These are phyloP conservation scores for Thraustochytrium striatum DNA, from an alignment of 352 stramenopile species.

Conservation along the genomic window DNA sequence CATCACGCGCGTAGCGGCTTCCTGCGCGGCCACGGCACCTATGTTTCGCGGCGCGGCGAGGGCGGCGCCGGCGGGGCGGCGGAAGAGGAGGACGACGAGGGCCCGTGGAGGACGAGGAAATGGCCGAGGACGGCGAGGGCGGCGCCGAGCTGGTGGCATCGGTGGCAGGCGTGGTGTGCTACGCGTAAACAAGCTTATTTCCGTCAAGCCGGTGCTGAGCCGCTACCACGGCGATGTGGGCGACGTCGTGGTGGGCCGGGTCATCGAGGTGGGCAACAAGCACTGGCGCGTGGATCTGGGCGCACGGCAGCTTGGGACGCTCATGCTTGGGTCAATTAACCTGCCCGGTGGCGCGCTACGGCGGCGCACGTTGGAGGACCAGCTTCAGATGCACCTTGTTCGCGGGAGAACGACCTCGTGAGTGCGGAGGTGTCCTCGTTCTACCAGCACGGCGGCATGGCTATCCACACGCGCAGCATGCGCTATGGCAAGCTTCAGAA, in stretches of 20 bases:
- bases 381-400: slow-evolving; percentile 90
- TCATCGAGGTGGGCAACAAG: slow-evolving; percentile 85
- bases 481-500: slow-evolving; percentile 92
- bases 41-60: background rate
- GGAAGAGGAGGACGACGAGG: slow-evolving; percentile 21
- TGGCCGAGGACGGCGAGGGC: slow-evolving; percentile 35
- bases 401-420: slow-evolving; percentile 91
- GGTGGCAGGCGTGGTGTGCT: slow-evolving; percentile 74
- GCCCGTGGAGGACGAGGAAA: background rate
- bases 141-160: slow-evolving; percentile 69
- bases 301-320: slow-evolving; percentile 63
- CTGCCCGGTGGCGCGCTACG: slow-evolving; percentile 89
- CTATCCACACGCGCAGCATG: slow-evolving; percentile 86
- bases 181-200: slow-evolving; percentile 77
- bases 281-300: slow-evolving; percentile 91
- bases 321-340: slow-evolving; percentile 90
- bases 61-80: too few species aligned
- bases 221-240: slow-evolving; percentile 90
- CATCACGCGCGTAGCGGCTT: slow-evolving; percentile 30
- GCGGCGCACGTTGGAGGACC: slow-evolving; percentile 91
- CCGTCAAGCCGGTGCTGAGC: slow-evolving; percentile 67
- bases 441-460: slow-evolving; percentile 75
- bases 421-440: slow-evolving; percentile 76
- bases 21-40: slow-evolving; percentile 43
- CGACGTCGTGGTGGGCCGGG: slow-evolving; percentile 91